Percentiles rank a stretch among this genome's conserved stretches.
Evolutionary conservation across 768 basidiomycete genomes (phyloP).

Genomic region (Hemileccinum rubropunctum): DNA sequence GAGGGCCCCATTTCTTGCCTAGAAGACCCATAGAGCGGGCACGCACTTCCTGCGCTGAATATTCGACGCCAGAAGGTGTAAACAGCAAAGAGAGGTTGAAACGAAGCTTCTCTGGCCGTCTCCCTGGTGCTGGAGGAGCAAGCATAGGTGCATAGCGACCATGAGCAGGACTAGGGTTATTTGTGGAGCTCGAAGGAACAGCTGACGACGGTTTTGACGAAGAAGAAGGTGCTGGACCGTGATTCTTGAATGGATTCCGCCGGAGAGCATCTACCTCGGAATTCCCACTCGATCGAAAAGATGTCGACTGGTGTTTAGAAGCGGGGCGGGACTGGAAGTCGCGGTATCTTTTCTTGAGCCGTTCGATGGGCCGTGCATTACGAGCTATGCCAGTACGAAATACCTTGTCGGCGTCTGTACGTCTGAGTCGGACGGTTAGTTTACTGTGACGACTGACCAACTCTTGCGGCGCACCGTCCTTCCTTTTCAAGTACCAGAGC

Average conservation of each 20-base stretch:
- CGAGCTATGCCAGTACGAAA: slow-evolving; percentile 82
- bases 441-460: slow-evolving; percentile 4
- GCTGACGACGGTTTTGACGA: slow-evolving; percentile 17
- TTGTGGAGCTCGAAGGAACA: slow-evolving; percentile 36
- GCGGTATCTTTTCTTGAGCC: slow-evolving; percentile 76
- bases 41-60: slow-evolving; percentile 80
- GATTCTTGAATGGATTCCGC: slow-evolving; percentile 37
- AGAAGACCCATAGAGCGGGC: slow-evolving; percentile 79
- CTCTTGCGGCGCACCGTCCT: slow-evolving; percentile 57
- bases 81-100: slow-evolving; percentile 70
- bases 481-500: slow-evolving; percentile 72
- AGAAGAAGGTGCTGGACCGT: slow-evolving; percentile 28
- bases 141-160: slow-evolving; percentile 70
- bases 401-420: slow-evolving; percentile 73
- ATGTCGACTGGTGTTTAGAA: slow-evolving; percentile 23
- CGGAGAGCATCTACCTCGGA: slow-evolving; percentile 31
- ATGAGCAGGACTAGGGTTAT: slow-evolving; percentile 32
- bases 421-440: slow-evolving; percentile 40
- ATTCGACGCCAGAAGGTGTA: slow-evolving; percentile 77
- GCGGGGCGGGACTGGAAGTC: slow-evolving; percentile 66
- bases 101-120: slow-evolving; percentile 67
- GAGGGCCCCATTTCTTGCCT: slow-evolving; percentile 82
- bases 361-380: slow-evolving; percentile 76
- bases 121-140: slow-evolving; percentile 63
- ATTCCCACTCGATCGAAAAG: slow-evolving; percentile 27